Evolutionary conservation across 75 land plant species (phyloP).

Genomic region (Isoetes taiwanensis): DNA sequence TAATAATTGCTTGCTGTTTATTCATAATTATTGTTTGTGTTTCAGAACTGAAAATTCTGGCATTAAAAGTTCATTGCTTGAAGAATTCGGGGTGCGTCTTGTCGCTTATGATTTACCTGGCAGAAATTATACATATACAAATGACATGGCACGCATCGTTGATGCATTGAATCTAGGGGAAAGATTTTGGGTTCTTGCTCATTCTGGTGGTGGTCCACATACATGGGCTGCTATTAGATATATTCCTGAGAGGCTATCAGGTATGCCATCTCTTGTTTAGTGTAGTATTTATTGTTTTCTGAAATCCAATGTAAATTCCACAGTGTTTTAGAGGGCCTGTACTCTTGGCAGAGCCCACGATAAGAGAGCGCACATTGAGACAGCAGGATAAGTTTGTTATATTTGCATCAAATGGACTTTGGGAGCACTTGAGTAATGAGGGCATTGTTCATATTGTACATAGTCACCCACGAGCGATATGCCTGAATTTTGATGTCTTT

Average conservation of each 20-base stretch:
- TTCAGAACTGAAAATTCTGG: not conserved
- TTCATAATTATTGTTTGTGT: not conserved
- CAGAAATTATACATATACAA: not conserved
- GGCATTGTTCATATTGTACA: too few species aligned
- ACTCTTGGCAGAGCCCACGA: too few species aligned
- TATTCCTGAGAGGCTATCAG: constrained; percentile 6
- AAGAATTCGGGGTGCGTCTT: not conserved
- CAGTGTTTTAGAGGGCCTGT: too few species aligned
- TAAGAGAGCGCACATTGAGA: too few species aligned
- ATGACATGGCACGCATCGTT: not conserved
- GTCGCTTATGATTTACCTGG: constrained; percentile 1
- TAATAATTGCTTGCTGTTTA: not conserved
- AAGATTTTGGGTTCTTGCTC: not conserved
- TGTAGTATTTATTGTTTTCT: too few species aligned
- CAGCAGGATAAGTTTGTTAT: too few species aligned
- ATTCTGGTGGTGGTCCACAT: constrained; percentile 4
- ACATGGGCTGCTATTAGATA: not conserved
- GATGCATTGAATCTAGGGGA: not conserved
- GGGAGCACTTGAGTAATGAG: too few species aligned
- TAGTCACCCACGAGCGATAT: too few species aligned
- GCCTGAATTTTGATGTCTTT: too few species aligned
- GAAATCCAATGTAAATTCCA: too few species aligned
- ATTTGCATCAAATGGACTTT: too few species aligned
- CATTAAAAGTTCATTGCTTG: not conserved
- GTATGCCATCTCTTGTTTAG: too few species aligned